These are phyloP conservation scores for Backusella psychrophila DNA, from an alignment of 192 early-diverging fungal species.

Conservation along the genomic window DNA sequence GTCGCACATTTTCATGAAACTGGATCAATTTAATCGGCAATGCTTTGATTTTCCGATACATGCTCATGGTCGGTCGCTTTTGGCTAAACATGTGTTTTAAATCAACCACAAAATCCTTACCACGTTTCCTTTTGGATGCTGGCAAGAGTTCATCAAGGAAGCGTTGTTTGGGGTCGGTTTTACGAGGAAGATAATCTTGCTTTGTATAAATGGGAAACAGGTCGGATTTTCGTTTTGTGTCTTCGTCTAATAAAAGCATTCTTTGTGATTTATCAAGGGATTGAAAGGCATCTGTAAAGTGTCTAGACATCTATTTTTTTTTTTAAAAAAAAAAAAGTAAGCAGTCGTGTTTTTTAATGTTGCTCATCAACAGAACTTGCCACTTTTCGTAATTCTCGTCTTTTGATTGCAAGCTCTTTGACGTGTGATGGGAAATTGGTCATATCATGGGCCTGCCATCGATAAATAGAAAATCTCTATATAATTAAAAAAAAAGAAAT, in stretches of 20 bases:
- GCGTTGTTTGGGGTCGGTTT: slow-evolving; percentile 29
- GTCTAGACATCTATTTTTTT: slow-evolving; percentile 14
- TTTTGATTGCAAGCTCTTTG: slow-evolving; percentile 26
- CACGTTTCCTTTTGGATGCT: not conserved
- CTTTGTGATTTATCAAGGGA: slow-evolving; percentile 1
- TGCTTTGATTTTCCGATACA: slow-evolving; percentile 22
- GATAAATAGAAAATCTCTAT: slow-evolving; percentile 27
- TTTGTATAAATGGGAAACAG: not conserved
- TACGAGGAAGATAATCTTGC: not conserved
- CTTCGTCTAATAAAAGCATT: slow-evolving; percentile 4
- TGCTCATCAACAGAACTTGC: slow-evolving; percentile 11
- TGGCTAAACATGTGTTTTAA: slow-evolving; percentile 17
- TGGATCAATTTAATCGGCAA: slow-evolving; percentile 63
- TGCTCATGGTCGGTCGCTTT: slow-evolving; percentile 6
- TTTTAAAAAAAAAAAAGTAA: no score
- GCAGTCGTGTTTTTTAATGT: no score
- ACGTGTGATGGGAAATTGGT: slow-evolving; percentile 43
- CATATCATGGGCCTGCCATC: slow-evolving; percentile 27
- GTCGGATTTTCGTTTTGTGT: not conserved
- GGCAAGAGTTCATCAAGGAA: not conserved
- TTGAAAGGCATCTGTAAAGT: slow-evolving; percentile 17
- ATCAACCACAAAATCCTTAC: slow-evolving; percentile 16
- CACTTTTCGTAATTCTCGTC: slow-evolving; percentile 37
- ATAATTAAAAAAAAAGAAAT: no score
- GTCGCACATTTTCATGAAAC: slow-evolving; percentile 68